Evolutionary conservation across 768 basidiomycete species (phyloP).

Genomic region (Sporobolomyces roseus): DNA sequence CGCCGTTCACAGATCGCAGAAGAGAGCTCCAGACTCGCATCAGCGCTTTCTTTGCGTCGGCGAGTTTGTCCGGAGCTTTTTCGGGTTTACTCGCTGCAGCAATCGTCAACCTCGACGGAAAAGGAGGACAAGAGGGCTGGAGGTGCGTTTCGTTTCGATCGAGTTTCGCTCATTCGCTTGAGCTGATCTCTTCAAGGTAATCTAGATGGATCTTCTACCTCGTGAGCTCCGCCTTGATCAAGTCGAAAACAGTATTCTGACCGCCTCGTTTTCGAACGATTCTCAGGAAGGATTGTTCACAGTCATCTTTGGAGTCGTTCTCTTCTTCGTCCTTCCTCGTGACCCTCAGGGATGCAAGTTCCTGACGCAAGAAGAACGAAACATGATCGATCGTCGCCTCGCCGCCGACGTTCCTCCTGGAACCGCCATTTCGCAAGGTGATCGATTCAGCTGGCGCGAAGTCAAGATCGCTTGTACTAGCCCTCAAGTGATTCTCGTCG

Average conservation of each 20-base stretch:
- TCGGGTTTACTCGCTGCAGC: conserved; percentile 48
- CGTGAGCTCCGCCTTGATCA: no score
- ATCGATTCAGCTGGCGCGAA: conserved; percentile 59
- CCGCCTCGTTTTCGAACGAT: no score
- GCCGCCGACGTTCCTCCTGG: conserved; percentile 37
- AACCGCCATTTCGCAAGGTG: conserved; percentile 45
- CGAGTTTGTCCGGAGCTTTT: conserved; percentile 44
- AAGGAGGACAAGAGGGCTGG: conserved; percentile 49
- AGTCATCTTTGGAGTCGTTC: conserved; percentile 56
- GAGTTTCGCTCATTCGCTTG: no score
- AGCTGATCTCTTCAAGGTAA: no score
- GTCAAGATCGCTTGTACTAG: conserved; percentile 55
- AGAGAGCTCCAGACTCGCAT: conserved; percentile 45
- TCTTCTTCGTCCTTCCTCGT: conserved; percentile 56
- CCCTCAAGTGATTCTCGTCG: conserved; percentile 59
- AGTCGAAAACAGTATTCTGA: no score
- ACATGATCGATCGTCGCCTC: conserved; percentile 39
- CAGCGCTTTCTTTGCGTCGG: conserved; percentile 46
- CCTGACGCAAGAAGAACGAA: conserved; percentile 53
- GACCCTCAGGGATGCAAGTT: conserved; percentile 55
- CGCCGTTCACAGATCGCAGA: conserved; percentile 30
- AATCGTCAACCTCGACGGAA: conserved; percentile 45
- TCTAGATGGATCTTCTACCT: conserved; percentile 44
- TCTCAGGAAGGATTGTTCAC: conserved; percentile 61
- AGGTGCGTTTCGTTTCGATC: no score